Percentiles rank a stretch among this genome's conserved stretches.
These are phyloP conservation scores for Ascomycota sp. DNA, from an alignment of 2,329 filamentous ascomycete genomes.

Conservation along the genomic window DNA sequence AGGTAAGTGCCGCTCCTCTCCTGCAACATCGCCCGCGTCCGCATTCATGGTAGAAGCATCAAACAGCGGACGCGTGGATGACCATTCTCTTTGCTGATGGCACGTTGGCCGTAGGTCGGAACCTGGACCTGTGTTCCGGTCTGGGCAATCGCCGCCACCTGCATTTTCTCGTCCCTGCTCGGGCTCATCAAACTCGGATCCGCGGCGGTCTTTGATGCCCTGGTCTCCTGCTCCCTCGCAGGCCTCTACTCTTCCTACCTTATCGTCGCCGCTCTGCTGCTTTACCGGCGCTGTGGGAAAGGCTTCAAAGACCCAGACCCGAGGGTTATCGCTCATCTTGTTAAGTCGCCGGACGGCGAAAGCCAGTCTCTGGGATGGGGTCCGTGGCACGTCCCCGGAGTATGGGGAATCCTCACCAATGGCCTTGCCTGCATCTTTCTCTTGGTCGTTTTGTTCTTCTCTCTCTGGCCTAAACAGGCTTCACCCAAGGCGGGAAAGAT, in stretches of 20 bases:
- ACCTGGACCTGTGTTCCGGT: slow-evolving; percentile 9
- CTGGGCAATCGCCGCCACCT: slow-evolving; percentile 8
- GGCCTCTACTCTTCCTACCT: slow-evolving; percentile 12
- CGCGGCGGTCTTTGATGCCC: slow-evolving; percentile 9
- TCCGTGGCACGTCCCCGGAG: slow-evolving; percentile 28
- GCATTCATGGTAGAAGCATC: not conserved
- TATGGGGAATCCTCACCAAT: slow-evolving; percentile 30
- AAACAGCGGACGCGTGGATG: no score
- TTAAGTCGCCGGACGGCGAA: slow-evolving; percentile 9
- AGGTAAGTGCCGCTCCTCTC: slow-evolving; percentile 3
- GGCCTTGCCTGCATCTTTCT: slow-evolving; percentile 28
- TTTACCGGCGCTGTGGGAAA: slow-evolving; percentile 10
- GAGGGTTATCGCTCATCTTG: slow-evolving; percentile 7
- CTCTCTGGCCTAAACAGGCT: slow-evolving; percentile 22
- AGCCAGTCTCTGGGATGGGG: slow-evolving; percentile 20
- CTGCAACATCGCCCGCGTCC: no score
- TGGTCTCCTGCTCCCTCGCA: slow-evolving; percentile 10
- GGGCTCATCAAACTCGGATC: slow-evolving; percentile 14
- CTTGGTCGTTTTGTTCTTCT: slow-evolving; percentile 32
- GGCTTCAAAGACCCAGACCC: slow-evolving; percentile 8
- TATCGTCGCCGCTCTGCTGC: slow-evolving; percentile 8
- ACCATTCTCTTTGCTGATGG: not conserved
- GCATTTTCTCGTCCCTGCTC: slow-evolving; percentile 9
- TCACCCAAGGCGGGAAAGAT: slow-evolving; percentile 11
- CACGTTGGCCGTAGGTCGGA: slow-evolving; percentile 1